These are phyloP conservation scores for Tricholoma sp. DNA, from an alignment of 768 basidiomycete genomes.

Conservation along the genomic window DNA sequence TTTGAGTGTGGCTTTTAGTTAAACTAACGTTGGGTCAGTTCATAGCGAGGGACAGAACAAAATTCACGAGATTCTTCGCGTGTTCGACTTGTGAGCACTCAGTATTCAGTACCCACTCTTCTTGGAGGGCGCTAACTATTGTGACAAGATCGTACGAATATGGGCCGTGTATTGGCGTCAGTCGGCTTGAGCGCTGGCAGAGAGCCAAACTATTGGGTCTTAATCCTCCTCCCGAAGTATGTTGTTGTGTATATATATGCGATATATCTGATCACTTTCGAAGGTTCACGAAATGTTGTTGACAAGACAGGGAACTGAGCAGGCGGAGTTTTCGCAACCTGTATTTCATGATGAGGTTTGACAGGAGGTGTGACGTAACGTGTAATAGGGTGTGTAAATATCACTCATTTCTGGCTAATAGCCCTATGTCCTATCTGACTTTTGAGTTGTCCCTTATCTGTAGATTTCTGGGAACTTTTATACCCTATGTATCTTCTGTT, in stretches of 20 bases:
- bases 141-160: conserved; percentile 63
- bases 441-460: not conserved
- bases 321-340: conserved; percentile 49
- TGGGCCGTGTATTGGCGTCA: conserved; percentile 74
- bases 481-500: not conserved
- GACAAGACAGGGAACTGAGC: conserved; percentile 57
- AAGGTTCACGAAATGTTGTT: conserved; percentile 78
- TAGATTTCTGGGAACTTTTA: not conserved
- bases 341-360: conserved; percentile 53
- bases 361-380: conserved; percentile 5
- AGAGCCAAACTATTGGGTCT: conserved; percentile 75
- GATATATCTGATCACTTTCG: not conserved
- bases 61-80: conserved; percentile 67
- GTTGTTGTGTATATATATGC: conserved; percentile 14
- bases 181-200: conserved; percentile 86
- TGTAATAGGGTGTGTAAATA: not conserved
- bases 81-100: conserved; percentile 66
- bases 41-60: conserved; percentile 58
- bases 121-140: conserved; percentile 4
- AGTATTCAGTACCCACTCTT: not conserved
- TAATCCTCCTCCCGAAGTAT: conserved; percentile 73
- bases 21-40: conserved; percentile 37
- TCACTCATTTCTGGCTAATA: not conserved
- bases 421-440: not conserved
- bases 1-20: conserved; percentile 1